Percentiles rank a stretch among this genome's conserved stretches.
These are phyloP conservation scores for Crucibulum laeve DNA, from an alignment of 768 basidiomycete species.

Conservation along the genomic window DNA sequence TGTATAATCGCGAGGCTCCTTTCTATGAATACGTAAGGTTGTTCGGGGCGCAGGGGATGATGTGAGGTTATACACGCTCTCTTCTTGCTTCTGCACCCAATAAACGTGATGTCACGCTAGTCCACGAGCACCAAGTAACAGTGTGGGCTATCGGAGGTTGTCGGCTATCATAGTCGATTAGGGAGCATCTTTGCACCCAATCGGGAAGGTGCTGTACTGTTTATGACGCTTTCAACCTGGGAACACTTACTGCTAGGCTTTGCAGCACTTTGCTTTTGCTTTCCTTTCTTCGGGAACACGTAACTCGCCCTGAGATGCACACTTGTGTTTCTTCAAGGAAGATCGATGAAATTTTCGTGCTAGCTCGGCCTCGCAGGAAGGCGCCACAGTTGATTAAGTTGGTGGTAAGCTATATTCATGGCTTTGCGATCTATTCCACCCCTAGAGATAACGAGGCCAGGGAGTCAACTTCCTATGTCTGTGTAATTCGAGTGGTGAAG, in stretches of 20 bases:
- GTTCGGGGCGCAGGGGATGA: constrained; percentile 3
- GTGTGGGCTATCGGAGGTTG: not conserved
- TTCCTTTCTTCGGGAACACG: no score
- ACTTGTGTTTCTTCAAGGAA: not conserved
- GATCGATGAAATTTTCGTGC: not conserved
- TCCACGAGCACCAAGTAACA: constrained; percentile 1
- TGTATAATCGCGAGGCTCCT: constrained; percentile 7
- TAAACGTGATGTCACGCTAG: constrained; percentile 3
- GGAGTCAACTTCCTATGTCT: not conserved
- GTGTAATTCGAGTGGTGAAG: no score
- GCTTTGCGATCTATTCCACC: not conserved
- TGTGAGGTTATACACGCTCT: constrained; percentile 5
- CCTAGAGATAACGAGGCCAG: no score
- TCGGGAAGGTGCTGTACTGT: not conserved
- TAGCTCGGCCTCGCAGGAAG: not conserved
- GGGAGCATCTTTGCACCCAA: not conserved
- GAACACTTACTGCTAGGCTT: no score
- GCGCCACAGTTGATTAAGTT: not conserved
- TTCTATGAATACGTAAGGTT: constrained; percentile 5
- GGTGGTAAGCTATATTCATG: not conserved
- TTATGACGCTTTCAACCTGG: no score
- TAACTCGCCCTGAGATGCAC: not conserved
- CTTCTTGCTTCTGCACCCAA: constrained; percentile 7
- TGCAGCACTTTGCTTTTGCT: no score
- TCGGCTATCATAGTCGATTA: not conserved